Evolutionary conservation across 2,329 filamentous ascomycete genomes (phyloP).

Genomic region (Aspergillus latus): DNA sequence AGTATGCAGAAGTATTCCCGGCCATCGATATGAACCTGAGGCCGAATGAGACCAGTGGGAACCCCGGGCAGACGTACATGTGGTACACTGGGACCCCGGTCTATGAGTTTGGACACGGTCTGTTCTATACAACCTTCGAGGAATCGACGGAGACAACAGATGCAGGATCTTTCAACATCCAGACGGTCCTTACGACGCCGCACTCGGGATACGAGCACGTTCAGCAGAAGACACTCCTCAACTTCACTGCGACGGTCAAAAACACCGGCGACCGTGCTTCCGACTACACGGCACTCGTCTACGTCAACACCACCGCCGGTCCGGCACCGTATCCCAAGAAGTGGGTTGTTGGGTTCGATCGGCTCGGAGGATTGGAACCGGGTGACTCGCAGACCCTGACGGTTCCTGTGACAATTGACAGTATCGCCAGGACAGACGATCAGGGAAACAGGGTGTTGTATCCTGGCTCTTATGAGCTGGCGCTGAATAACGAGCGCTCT

Average conservation of each 20-base stretch:
- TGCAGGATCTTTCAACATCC: constrained; percentile 33
- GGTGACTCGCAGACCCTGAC: constrained; percentile 27
- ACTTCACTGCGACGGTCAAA: constrained; percentile 36
- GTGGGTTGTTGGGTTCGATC: constrained; percentile 43
- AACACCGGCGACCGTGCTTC: constrained; percentile 40
- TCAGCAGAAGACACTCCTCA: constrained; percentile 40
- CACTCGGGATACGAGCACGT: constrained; percentile 27
- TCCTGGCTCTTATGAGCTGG: constrained; percentile 44
- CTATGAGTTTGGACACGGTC: constrained; percentile 45
- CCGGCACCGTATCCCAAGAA: constrained; percentile 45
- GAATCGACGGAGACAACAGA: background rate
- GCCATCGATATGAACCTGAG: constrained; percentile 44
- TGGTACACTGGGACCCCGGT: constrained; percentile 45
- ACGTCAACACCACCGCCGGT: constrained; percentile 40
- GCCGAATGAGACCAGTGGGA: constrained; percentile 30
- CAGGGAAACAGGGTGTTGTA: constrained; percentile 42
- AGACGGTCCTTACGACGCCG: constrained; percentile 31
- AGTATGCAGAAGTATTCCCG: constrained; percentile 45
- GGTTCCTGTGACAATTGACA: constrained; percentile 41
- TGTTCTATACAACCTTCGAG: constrained; percentile 47
- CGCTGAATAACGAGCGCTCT: constrained; percentile 42
- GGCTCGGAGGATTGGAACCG: constrained; percentile 29
- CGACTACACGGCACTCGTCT: constrained; percentile 45
- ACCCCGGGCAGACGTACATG: constrained; percentile 47
- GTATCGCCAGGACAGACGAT: constrained; percentile 39